Percentiles rank a stretch among this genome's conserved stretches.
Evolutionary conservation across 495 filamentous ascomycete species (phyloP).

Genomic region (Rusavskia elegans): DNA sequence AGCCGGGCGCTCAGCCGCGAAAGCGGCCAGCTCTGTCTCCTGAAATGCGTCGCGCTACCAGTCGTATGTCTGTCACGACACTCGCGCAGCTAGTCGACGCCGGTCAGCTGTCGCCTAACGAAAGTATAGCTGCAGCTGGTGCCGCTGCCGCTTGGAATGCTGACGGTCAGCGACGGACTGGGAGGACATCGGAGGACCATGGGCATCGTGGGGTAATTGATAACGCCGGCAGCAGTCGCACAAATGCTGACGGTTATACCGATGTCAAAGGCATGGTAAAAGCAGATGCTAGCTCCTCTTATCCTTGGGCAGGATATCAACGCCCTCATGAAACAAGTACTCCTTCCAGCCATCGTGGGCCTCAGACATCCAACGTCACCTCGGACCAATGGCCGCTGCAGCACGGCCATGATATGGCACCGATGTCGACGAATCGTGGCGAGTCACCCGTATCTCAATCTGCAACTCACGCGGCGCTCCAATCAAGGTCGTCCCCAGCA

Average conservation of each 20-base stretch:
- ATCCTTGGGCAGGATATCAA: neutral
- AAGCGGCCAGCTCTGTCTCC: conserved; percentile 53
- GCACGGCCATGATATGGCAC: neutral
- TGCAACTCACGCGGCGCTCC: neutral
- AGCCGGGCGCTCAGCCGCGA: conserved; percentile 46
- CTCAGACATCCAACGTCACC: neutral
- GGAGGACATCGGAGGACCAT: conserved; percentile 14
- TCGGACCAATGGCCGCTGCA: neutral
- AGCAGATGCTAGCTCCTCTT: conserved; percentile 7
- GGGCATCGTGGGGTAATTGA: conserved; percentile 19
- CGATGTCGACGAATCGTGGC: too few species aligned
- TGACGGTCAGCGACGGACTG: conserved; percentile 17
- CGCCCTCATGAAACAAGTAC: neutral
- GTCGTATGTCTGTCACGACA: conserved; percentile 66
- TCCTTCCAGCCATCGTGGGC: neutral
- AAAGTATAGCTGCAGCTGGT: conserved; percentile 20
- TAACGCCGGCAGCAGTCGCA: conserved; percentile 15
- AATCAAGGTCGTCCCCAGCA: conserved; percentile 13
- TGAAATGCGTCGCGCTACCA: conserved; percentile 63
- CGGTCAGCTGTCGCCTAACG: conserved; percentile 27
- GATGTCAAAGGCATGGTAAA: conserved; percentile 16
- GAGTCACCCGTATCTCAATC: too few species aligned
- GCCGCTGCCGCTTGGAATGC: conserved; percentile 23
- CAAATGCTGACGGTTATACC: conserved; percentile 16
- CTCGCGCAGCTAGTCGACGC: conserved; percentile 60